phyloP scores from a whole-genome alignment of 2,329 filamentous ascomycete genomes.

The Cryphonectria carpinicola region DNA sequence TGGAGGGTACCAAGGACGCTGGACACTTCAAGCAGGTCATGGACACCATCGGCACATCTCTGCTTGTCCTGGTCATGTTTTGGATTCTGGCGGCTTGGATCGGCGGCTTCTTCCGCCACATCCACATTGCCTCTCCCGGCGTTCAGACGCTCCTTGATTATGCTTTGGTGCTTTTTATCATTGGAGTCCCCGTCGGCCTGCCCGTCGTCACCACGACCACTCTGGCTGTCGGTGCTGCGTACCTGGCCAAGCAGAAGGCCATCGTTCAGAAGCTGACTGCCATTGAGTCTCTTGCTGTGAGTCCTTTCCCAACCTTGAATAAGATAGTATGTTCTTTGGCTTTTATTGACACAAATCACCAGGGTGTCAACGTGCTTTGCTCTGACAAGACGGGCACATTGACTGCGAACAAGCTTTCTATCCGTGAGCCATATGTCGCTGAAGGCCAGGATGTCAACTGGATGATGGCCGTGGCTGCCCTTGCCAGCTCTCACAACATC shows the following conservation, averaged over 20 bases:
- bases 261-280: constrained; percentile 81
- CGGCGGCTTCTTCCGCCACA: constrained; percentile 76
- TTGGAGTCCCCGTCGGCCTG: constrained; percentile 80
- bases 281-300: constrained; percentile 69
- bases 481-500: constrained; percentile 78
- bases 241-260: constrained; percentile 76
- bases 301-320: neutral
- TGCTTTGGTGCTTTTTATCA: constrained; percentile 72
- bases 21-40: constrained; percentile 82
- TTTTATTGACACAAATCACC: neutral
- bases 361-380: constrained; percentile 76
- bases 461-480: constrained; percentile 81
- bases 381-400: constrained; percentile 83
- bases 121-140: constrained; percentile 65
- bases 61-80: constrained; percentile 77
- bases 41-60: constrained; percentile 76
- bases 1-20: constrained; percentile 74
- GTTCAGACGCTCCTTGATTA: constrained; percentile 70
- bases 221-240: constrained; percentile 75
- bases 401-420: constrained; percentile 74
- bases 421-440: constrained; percentile 76
- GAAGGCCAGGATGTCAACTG: constrained; percentile 80
- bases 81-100: constrained; percentile 78
- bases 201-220: constrained; percentile 80
- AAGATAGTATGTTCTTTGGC: too few relatives aligned